Base-by-base conservation (phyloP, 768 basidiomycete genomes). In the Tulasnella sp. region DNA sequence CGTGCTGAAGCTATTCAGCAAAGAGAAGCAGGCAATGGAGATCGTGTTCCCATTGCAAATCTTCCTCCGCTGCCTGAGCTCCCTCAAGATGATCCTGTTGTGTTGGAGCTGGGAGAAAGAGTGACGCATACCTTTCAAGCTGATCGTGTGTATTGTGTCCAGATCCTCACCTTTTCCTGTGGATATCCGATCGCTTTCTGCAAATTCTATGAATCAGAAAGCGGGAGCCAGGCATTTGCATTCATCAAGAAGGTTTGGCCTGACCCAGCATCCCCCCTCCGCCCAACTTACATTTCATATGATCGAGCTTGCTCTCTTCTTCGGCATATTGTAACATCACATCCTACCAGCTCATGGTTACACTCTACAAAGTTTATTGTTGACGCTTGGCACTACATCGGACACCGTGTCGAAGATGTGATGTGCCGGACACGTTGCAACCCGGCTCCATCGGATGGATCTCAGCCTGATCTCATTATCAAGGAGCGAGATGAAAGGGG, bases 121-220 rank as follows among this genome's bases (percentile, higher is more conserved):
- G 20, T 45, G 13, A 27, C 8, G 5, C 40, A 52, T 20, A 52
- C 50, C 22, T 52, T 52, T 16, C 42, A 40, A 12, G 42, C 42
- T 13, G 28, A 40, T 6, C 42, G 27, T 6, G 24, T 33, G 2
- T 27, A 31, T 13, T 52, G 40, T 59, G 57, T 52, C 3, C 56
- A 44, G 39, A 63, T 61, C 1, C 41, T 62, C 1, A 58, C 59
- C 39, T 61, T 61, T 61, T 60, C 61, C 5, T 61, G 61, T 37
- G 60, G 60, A 8, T 40, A 58, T 15, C 62, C 59, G 3, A 55
- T 62, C 45, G 59, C 61, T 1, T 60, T 58, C 57, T 58, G 27
- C 1, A 59, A 60, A 37, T 60, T 60, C 44, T 60, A 60, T 40
- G 16, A 44, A 6, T 56, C 61, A 3, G 60, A 62, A 45, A 61